Evolutionary conservation across 129 eudicot species (phyloP).

Genomic region (Silybum marianum): DNA sequence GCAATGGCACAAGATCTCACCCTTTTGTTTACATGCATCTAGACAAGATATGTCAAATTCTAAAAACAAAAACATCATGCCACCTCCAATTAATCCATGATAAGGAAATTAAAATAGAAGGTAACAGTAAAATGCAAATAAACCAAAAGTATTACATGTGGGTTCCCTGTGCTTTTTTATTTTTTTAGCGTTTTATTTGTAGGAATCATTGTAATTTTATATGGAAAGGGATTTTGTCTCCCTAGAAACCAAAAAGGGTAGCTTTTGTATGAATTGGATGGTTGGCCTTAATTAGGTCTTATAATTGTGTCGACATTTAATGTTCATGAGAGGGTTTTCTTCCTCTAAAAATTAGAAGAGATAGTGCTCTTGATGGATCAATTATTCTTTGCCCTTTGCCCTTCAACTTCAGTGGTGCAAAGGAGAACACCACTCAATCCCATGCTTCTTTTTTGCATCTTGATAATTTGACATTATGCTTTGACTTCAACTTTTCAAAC

Average conservation of each 20-base stretch:
- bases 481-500: slow-evolving; percentile 36
- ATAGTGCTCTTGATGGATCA: slow-evolving; percentile 27
- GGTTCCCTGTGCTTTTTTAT: not conserved
- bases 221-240: slow-evolving; percentile 21
- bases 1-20: not conserved
- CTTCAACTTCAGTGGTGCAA: slow-evolving; percentile 36
- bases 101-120: not conserved
- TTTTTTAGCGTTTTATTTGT: not conserved
- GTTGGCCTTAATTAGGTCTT: slow-evolving; percentile 10
- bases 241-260: slow-evolving; percentile 15
- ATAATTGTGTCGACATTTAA: slow-evolving; percentile 31
- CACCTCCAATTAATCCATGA: not conserved
- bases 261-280: slow-evolving; percentile 29
- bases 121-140: not conserved
- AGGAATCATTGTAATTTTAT: not conserved
- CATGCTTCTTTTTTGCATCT: slow-evolving; percentile 10
- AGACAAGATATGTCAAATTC: not conserved
- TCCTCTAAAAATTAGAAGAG: not conserved
- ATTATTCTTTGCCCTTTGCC: slow-evolving; percentile 34
- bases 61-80: not conserved
- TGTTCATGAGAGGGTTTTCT: slow-evolving; percentile 14
- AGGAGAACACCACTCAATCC: slow-evolving; percentile 32
- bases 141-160: not conserved
- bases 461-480: slow-evolving; percentile 27
- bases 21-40: not conserved